Percentiles rank a stretch among this genome's conserved stretches.
phyloP scores from a whole-genome alignment of 257 asterid genomes.

The Nicotiana knightiana region DNA sequence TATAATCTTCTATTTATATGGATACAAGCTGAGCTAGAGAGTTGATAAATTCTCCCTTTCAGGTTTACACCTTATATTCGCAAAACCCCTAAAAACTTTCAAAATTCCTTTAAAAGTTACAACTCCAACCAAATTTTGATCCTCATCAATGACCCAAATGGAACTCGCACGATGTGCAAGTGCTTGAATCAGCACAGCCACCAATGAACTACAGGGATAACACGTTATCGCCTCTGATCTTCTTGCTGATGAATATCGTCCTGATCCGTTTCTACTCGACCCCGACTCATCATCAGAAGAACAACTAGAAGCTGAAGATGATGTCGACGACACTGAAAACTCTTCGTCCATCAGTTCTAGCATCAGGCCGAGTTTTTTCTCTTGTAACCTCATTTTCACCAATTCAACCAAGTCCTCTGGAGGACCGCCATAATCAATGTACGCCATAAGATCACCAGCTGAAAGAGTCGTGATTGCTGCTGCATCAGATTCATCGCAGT shows the following conservation, averaged over 20 bases:
- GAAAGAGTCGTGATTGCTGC: slow-evolving; percentile 59
- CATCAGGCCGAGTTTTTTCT: slow-evolving; percentile 42
- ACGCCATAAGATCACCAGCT: slow-evolving; percentile 66
- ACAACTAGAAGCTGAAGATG: slow-evolving; percentile 36
- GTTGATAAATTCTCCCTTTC: slow-evolving; percentile 10
- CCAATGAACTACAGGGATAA: slow-evolving; percentile 59
- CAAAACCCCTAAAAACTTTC: slow-evolving; percentile 39
- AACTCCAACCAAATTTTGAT: slow-evolving; percentile 52
- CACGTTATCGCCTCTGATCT: slow-evolving; percentile 67
- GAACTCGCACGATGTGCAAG: slow-evolving; percentile 64
- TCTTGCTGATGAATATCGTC: slow-evolving; percentile 38
- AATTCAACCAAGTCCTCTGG: slow-evolving; percentile 50
- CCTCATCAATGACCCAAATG: slow-evolving; percentile 74
- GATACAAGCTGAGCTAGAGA: not conserved
- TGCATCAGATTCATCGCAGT: slow-evolving; percentile 61
- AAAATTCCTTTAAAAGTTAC: slow-evolving; percentile 62
- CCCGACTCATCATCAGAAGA: slow-evolving; percentile 64
- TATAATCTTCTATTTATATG: not conserved
- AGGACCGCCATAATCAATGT: slow-evolving; percentile 67
- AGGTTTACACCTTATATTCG: slow-evolving; percentile 14
- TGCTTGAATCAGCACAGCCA: slow-evolving; percentile 77
- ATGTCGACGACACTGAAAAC: slow-evolving; percentile 18
- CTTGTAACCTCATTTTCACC: slow-evolving; percentile 56
- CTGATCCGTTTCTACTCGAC: slow-evolving; percentile 19
- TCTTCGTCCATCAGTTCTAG: slow-evolving; percentile 47